Evolutionary conservation across 139 green algal genomes (phyloP), one percentile per base, ranked within the genome.

Genomic region (Coelastrella sp.): DNA sequence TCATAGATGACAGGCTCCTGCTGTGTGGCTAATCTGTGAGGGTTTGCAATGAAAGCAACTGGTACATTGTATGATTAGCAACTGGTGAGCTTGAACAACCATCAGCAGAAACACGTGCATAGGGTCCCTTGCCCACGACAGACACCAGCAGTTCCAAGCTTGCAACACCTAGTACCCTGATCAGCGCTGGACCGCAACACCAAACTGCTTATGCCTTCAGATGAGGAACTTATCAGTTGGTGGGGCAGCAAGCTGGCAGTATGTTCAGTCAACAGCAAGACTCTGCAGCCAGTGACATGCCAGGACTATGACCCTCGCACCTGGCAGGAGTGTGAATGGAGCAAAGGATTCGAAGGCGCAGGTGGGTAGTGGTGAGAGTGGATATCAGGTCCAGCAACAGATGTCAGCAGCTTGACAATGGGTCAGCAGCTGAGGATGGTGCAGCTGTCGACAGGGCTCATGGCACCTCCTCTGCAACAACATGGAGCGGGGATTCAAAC

Each of bases 291-390:
- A 56, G 11, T 76, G 4, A 6, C 66, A 73, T 91, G 88, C n/a
- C 66, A 88, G 27, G 68, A 91, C 56, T 91, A 85, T n/a, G 88
- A 91, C 81, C 88, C 88, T 15, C 88, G 88, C 49, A 88, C n/a
- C 8, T 91, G 88, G 88, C 76, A 84, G 24, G 88, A 91, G 25
- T 91, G 88, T 59, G 65, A 84, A 49, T 91, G 88, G 88, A 91
- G 70, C 88, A 84, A 89, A 63, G 88, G 88, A 68, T 91, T 91
- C 66, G 88, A 91, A 27, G 88, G 88, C 7, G 81, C 68, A 82
- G 87, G 87, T 91, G 75, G 7, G 86, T 75, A 0, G 74, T 6
- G 65, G 68, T n/a, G 81, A 24, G 49, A 88, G 65, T 27, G 17
- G 22, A 58, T 61, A 19, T 24, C 19, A 87, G 80, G 17, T 56